Base-by-base conservation (phyloP, 495 filamentous ascomycete genomes). In the Recurvomyces mirabilis region DNA sequence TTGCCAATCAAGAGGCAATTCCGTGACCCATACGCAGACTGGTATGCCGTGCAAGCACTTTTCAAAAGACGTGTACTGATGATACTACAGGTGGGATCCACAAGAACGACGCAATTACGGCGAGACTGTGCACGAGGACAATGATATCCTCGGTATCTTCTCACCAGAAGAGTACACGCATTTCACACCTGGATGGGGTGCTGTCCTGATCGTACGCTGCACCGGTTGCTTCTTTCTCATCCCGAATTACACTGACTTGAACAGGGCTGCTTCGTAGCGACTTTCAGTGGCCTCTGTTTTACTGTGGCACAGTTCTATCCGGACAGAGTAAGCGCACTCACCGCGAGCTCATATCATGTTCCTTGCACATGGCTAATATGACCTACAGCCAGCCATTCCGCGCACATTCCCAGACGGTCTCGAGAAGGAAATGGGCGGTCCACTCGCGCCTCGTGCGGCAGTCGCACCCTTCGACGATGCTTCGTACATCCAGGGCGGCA, bases 61-160 rank as follows among this genome's bases (percentile, higher is more conserved):
- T 6, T 3, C 15, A 3, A 13, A 15, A 18, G 34, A n/a, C n/a
- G n/a, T n/a, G n/a, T n/a, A n/a, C n/a, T n/a, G n/a, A n/a, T n/a
- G n/a, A n/a, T n/a, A n/a, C 13, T 13, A 11, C 2, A 96, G 87
- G 86, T 96, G 89, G 89, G 88, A 96, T 64, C 82, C 86, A 69
- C 88, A 96, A 60, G 89, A 94, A 62, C 82, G 88, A 55, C 79
- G 88, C 46, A 94, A 96, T 69, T 99, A 79, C 55, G 87, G 87
- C 56, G 93, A 99, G 65, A 82, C 87, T 3, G 77, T 93, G 21
- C 89, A 99, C 63, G 93, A 99, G 65, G 93, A 99, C 64, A 80
- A 96, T 59, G 93, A 99, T 62, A 78, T 94, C 41, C 72, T 96
- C 17, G 88, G 89, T 57, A 79, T 93, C 43, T 89, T 99, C 67